Percentiles rank a stretch among this genome's conserved stretches.
Conservation (phyloP, 2,329 filamentous ascomycete species). For the Arachnomyces sp. region DNA sequence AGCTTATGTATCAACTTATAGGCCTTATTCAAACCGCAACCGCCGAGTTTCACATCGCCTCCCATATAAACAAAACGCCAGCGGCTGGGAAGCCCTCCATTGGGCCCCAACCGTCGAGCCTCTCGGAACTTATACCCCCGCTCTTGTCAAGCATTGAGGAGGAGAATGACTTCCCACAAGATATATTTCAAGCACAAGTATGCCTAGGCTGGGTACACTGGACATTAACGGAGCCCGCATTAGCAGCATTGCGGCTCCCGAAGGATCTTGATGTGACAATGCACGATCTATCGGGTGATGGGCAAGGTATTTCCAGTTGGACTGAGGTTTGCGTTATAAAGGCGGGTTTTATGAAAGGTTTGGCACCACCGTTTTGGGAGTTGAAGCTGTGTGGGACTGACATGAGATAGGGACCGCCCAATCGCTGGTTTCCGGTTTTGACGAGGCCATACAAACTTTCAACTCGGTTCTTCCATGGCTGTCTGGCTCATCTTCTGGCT, state of each 20-base stretch:
- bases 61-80: conserved; percentile 34
- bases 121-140: conserved; percentile 32
- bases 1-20: conserved; percentile 27
- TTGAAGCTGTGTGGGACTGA: conserved; percentile 7
- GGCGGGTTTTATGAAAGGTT: conserved; percentile 67
- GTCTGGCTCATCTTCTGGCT: conserved; percentile 28
- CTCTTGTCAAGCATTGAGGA: conserved; percentile 48
- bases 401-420: conserved; percentile 36
- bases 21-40: conserved; percentile 63
- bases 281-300: conserved; percentile 44
- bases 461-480: conserved; percentile 58
- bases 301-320: conserved; percentile 57
- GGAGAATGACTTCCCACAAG: conserved; percentile 46
- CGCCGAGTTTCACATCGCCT: conserved; percentile 57
- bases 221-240: conserved; percentile 59
- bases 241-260: conserved; percentile 56
- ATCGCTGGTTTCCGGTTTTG: conserved; percentile 30
- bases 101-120: conserved; percentile 20
- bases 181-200: conserved; percentile 67
- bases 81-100: conserved; percentile 22
- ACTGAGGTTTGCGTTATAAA: conserved; percentile 75
- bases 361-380: conserved; percentile 21
- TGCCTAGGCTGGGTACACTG: conserved; percentile 82
- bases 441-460: conserved; percentile 60
- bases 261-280: conserved; percentile 51